phyloP scores from a whole-genome alignment of 164 flowering plant genomes.

The Aristolochia californica region DNA sequence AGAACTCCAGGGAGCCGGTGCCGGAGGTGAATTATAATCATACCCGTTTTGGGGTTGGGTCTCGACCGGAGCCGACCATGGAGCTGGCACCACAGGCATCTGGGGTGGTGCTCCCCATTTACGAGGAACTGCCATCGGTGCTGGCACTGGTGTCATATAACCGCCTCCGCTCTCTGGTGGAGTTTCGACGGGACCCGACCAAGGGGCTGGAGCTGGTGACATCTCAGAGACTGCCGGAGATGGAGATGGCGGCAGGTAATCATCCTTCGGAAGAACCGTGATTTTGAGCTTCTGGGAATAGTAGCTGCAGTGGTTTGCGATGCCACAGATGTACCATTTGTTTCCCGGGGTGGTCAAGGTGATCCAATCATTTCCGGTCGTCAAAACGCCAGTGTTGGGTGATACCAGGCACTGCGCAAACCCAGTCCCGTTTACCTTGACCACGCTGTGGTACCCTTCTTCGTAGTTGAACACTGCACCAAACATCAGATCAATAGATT shows the following conservation, averaged over 20 bases:
- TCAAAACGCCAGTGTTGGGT: neutral
- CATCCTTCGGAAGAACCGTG: conserved; percentile 1
- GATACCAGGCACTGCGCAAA: neutral
- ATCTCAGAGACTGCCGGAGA: too few relatives aligned
- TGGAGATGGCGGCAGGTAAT: neutral
- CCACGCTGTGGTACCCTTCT: conserved; percentile 4
- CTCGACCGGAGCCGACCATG: too few relatives aligned
- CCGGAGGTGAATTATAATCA: too few relatives aligned
- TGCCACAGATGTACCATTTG: conserved; percentile 12
- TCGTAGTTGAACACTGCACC: conserved; percentile 5
- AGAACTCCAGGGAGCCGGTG: too few relatives aligned
- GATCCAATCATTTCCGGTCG: conserved; percentile 2
- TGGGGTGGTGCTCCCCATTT: neutral
- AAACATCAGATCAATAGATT: too few relatives aligned
- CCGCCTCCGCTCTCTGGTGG: too few relatives aligned
- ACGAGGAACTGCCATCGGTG: neutral
- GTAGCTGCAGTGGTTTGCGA: conserved; percentile 1
- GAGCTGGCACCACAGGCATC: too few relatives aligned
- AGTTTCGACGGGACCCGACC: too few relatives aligned
- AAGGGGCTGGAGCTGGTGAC: too few relatives aligned
- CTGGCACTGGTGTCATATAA: too few relatives aligned
- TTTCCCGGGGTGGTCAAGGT: conserved; percentile 4
- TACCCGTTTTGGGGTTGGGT: too few relatives aligned
- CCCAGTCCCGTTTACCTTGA: conserved; percentile 3
- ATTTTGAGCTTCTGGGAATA: conserved; percentile 7